Conservation (phyloP, 2,329 filamentous ascomycete genomes). For the Neofusicoccum kwambonambiense region DNA sequence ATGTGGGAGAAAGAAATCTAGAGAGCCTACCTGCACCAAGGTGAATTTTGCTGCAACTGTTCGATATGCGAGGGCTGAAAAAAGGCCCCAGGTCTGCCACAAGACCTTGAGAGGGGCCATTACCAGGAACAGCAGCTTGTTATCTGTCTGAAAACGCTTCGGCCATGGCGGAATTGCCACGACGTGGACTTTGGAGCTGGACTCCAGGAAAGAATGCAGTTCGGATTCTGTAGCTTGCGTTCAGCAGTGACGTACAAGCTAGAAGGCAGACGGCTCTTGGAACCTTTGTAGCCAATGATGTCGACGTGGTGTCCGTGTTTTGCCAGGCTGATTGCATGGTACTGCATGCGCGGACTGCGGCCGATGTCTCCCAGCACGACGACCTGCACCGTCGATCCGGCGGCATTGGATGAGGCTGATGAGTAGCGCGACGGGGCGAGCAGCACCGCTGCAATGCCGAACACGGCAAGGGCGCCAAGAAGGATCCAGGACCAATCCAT, state of each 20-base stretch:
- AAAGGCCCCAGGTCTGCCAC: constrained; percentile 74
- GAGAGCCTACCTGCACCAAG: constrained; percentile 64
- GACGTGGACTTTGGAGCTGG: constrained; percentile 68
- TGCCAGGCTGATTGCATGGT: constrained; percentile 90
- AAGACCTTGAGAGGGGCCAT: constrained; percentile 81
- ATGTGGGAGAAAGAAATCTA: background rate
- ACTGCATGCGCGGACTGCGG: constrained; percentile 95
- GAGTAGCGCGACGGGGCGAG: constrained; percentile 33
- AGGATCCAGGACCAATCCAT: constrained; percentile 34
- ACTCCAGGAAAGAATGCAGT: constrained; percentile 72
- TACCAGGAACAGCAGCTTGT: constrained; percentile 72
- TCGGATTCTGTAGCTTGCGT: constrained; percentile 63
- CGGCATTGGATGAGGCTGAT: background rate
- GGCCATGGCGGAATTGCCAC: constrained; percentile 70
- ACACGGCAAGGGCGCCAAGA: constrained; percentile 44
- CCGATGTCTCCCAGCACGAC: constrained; percentile 94
- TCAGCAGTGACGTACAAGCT: background rate
- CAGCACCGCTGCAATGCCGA: constrained; percentile 50
- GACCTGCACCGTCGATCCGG: constrained; percentile 63
- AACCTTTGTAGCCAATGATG: constrained; percentile 84
- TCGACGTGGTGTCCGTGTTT: constrained; percentile 77
- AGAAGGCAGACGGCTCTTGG: background rate
- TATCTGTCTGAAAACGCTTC: constrained; percentile 62
- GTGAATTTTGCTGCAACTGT: constrained; percentile 79
- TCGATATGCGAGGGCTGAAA: constrained; percentile 69